Base-by-base conservation (phyloP, 164 flowering plant species). In the Macadamia integrifolia region DNA sequence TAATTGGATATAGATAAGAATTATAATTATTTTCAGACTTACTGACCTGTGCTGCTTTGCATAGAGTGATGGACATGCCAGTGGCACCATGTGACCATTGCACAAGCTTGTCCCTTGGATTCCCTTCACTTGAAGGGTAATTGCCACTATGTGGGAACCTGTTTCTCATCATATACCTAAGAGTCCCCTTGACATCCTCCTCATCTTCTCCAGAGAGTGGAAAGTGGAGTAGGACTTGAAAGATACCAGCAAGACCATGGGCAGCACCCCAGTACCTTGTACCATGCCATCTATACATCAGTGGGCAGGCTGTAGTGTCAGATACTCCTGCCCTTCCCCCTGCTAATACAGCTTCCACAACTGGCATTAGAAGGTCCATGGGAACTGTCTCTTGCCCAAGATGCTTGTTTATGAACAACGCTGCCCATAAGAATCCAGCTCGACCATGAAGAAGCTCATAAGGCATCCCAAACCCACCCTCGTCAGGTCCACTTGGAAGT, bases 81-180 rank as follows among this genome's bases (percentile, higher is more conserved):
- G 87, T 71, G 12, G 94, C 96, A 17, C 98, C 98, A 74, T 88
- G 98, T 18, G 90, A 84, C 98, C 96, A 92, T 66, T 92, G 98
- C 55, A 90, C 92, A 64, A 92, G 73, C 80, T 82, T 88, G 74
- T 88, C 94, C 68, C 90, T 85, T 11, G 82, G 79, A 75, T 85
- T 88, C 18, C 94, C 90, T 76, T 90, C 94, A 63, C 88, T 86
- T 18, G 86, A 80, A 0, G 98, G 98, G 66, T 92, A 92, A 67
- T 92, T 92, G 18, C 96, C 92, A 62, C 92, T 87, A 6, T 76
- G 87, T 23, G 84, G 84, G 64, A 90, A 90, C 73, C 96, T 78
- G 46, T 87, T 88, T 52, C 83, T 77, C 78, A 88, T 85, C 94
- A 92, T 84, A 65, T 90, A 90, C 76, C 88, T 82, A 30, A 92